Base-by-base conservation (phyloP, 345 rosid species). In the Triadica sebifera region DNA sequence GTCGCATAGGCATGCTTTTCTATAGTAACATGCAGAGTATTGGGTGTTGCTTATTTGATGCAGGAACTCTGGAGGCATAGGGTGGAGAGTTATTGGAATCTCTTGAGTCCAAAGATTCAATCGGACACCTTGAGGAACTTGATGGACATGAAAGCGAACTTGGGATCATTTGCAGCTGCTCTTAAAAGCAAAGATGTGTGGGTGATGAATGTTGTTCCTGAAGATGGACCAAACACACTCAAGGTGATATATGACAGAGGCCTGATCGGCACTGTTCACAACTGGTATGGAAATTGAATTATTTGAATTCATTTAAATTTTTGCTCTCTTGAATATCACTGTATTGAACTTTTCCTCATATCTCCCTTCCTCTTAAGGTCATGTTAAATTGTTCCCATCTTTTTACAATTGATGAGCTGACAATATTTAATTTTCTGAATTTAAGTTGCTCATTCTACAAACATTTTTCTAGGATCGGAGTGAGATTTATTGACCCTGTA, bases 121-220 rank as follows among this genome's bases (percentile, higher is more conserved):
- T 65, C 89, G 6, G 83, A 95, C 80, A 84, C 91, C 4, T 46
- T 91, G 61, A 91, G 99, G 87, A 95, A 95, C 77, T 24, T 95
- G 80, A 91, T 96, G 97, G 99, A 96, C 87, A 96, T 96, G 99
- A 96, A 96, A 77, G 97, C 97, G 74, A 76, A 88, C 81, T 72
- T 88, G 82, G 98, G 99, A 8, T 93, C 99, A 43, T 96, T 96
- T 74, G 98, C 89, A 19, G 97, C 98, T 75, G 95, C 98, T 50
- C 84, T 94, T n/a, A 90, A 84, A 75, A 81, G 75, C 51, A 94
- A 94, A 80, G 89, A 92, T 81, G 93, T 90, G 1, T 94, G 98
- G 98, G 95, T 91, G 65, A 94, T 92, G 97, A 90, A 89, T 80
- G 95, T 91, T 24, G 89, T 89, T 69, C 86, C 91, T 3, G 86